phyloP scores from a whole-genome alignment of 305 asterid species.

The Rubia tinctorum region DNA sequence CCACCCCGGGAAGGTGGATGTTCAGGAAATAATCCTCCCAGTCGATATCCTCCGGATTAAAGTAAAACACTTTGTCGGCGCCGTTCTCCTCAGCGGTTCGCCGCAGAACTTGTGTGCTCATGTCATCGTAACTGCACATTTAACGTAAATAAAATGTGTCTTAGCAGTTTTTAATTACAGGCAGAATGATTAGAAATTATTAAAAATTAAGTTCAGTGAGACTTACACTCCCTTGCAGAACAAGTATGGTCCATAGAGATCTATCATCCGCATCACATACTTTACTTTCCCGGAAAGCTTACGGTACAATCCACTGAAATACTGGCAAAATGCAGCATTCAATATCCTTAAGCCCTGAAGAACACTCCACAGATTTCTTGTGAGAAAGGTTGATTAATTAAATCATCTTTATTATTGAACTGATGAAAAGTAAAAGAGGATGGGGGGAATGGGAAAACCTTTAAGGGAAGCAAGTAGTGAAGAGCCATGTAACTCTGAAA shows the following conservation, averaged over 20 bases:
- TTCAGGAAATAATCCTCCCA: slow-evolving; percentile 75
- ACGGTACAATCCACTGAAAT: slow-evolving; percentile 41
- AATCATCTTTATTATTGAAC: no score
- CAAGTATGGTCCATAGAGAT: slow-evolving; percentile 69
- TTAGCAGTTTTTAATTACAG: not conserved
- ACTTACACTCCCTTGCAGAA: slow-evolving; percentile 61
- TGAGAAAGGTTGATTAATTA: no score
- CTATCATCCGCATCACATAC: slow-evolving; percentile 47
- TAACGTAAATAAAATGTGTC: no score
- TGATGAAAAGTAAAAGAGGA: not conserved
- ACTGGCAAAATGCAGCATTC: slow-evolving; percentile 56
- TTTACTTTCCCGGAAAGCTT: slow-evolving; percentile 48
- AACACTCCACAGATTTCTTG: not conserved
- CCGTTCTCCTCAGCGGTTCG: slow-evolving; percentile 32
- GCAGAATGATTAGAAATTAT: not conserved
- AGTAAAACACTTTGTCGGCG: slow-evolving; percentile 33
- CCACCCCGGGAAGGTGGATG: slow-evolving; percentile 62
- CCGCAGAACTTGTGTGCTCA: slow-evolving; percentile 62
- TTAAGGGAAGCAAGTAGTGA: slow-evolving; percentile 60
- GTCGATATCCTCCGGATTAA: slow-evolving; percentile 56
- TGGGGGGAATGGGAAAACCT: slow-evolving; percentile 23
- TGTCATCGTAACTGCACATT: slow-evolving; percentile 60
- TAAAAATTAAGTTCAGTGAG: not conserved
- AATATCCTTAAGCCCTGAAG: slow-evolving; percentile 51
- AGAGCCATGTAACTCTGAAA: slow-evolving; percentile 47